Evolutionary conservation across 1,284 basidiomycete species (phyloP).

Genomic region (Coniophora puteana): DNA sequence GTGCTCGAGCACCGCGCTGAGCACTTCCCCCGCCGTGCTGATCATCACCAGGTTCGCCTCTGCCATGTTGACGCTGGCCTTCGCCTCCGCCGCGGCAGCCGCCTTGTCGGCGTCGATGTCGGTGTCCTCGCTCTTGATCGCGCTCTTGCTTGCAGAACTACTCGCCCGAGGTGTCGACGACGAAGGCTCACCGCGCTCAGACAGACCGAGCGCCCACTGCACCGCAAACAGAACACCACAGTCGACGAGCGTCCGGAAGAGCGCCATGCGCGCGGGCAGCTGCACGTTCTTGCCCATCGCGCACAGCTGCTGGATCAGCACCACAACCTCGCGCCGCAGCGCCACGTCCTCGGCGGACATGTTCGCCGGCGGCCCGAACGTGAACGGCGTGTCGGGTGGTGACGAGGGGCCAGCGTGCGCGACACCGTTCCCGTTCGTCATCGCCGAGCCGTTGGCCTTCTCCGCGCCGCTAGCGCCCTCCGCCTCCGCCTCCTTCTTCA

Average conservation of each 20-base stretch:
- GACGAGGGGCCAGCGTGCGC: no score
- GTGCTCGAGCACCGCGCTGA: conserved; percentile 88
- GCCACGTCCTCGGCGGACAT: conserved; percentile 47
- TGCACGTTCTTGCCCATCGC: conserved; percentile 97
- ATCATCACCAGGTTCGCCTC: conserved; percentile 56
- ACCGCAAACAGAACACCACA: conserved; percentile 87
- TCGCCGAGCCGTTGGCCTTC: conserved; percentile 29
- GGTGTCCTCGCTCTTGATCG: no score
- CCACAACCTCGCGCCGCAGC: conserved; percentile 69
- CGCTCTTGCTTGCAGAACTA: no score
- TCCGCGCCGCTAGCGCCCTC: conserved; percentile 17
- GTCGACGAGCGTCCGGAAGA: conserved; percentile 91
- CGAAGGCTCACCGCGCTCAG: conserved; percentile 44
- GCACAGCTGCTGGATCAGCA: conserved; percentile 91
- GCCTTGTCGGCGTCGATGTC: no score
- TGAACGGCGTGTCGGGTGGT: conserved; percentile 33
- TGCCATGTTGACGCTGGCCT: no score
- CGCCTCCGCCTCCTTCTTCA: conserved; percentile 13
- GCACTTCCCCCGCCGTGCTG: conserved; percentile 83
- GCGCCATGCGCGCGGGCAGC: conserved; percentile 76
- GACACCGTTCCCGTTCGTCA: conserved; percentile 22
- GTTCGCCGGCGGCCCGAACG: conserved; percentile 48
- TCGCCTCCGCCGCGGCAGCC: no score
- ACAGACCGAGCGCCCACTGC: conserved; percentile 78
- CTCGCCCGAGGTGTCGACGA: no score